Base-by-base conservation (phyloP, 2,329 filamentous ascomycete genomes). In the Aspergillaceae sp. region DNA sequence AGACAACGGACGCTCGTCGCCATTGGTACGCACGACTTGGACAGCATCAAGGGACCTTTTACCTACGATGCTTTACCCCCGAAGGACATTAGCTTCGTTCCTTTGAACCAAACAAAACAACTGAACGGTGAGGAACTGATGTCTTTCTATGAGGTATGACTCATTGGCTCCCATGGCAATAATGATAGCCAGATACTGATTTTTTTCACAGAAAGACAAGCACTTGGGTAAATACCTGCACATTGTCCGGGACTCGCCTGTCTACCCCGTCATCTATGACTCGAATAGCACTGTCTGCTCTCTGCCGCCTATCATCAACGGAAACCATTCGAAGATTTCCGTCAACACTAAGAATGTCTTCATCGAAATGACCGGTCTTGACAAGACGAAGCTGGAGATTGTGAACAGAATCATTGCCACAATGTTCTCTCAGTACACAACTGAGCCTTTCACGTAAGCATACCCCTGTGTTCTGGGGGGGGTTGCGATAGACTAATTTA, bases 181-280 rank as follows among this genome's bases (percentile, higher is more conserved):
- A 19, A 19, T 19, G 19, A 19, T 19, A 19, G 19, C 19, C 19
- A 3, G 10, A 48, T 40, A 29, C 47, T 63, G 34, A 59, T 43
- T 42, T n/a, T 3, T 19, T 44, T 11, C 42, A 54, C 54, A 92
- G 74, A 87, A 84, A 69, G 92, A 98, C 73, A 91, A 86, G 71
- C 86, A 98, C 62, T 75, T 98, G 41, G 84, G 89, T 41, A 85
- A 84, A 60, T 98, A 85, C 70, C 79, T 98, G 40, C 87, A 90
- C 71, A 98, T 98, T 59, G 94, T 98, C 65, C 82, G 84, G 52
- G 91, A 97, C 68, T 87, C 87, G 42, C 87, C 90, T 4, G 85
- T 95, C 38, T 98, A 98, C 67, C 92, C 92, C 26, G 89, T 94
- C 61, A 94, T 98, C 62, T 91, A 89, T 68, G 92, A 98, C 66